Conservation (phyloP, 2,329 filamentous ascomycete genomes). For the Cordyceps javanica region DNA sequence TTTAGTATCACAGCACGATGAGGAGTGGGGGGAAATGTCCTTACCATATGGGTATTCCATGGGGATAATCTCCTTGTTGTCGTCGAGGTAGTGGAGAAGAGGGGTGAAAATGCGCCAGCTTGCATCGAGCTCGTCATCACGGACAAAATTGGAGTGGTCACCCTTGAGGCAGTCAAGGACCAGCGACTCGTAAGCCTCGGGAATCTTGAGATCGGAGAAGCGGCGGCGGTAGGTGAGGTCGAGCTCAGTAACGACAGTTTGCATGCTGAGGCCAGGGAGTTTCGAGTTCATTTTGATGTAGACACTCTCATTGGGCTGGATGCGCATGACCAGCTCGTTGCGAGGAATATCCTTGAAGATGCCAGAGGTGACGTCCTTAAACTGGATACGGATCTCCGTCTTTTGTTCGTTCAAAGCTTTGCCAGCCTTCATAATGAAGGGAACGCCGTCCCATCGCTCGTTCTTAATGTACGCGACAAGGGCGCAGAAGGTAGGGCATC, state of each 20-base stretch:
- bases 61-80: slow-evolving; percentile 98
- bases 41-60: slow-evolving; percentile 99
- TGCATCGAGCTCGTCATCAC: slow-evolving; percentile 93
- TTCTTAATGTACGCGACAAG: slow-evolving; percentile 99
- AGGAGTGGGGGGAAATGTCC: slow-evolving; percentile 25
- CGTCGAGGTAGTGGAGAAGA: slow-evolving; percentile 93
- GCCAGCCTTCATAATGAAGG: slow-evolving; percentile 98
- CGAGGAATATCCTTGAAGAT: slow-evolving; percentile 99
- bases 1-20: slow-evolving; percentile 17
- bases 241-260: slow-evolving; percentile 97
- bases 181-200: slow-evolving; percentile 96
- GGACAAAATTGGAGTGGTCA: slow-evolving; percentile 98
- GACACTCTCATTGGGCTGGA: slow-evolving; percentile 98
- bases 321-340: slow-evolving; percentile 98
- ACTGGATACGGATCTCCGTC: slow-evolving; percentile 98
- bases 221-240: slow-evolving; percentile 96
- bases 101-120: slow-evolving; percentile 99
- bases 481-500: slow-evolving; percentile 96
- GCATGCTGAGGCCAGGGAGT: slow-evolving; percentile 96
- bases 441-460: slow-evolving; percentile 97
- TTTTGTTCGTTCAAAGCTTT: slow-evolving; percentile 99
- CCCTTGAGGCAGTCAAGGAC: slow-evolving; percentile 97
- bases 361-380: slow-evolving; percentile 97
- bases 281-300: slow-evolving; percentile 99
- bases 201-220: slow-evolving; percentile 99